Evolutionary conservation across 176 grass and related monocot genomes (phyloP), one percentile per base, ranked within the genome.

Genomic region (Chrysopogon serrulatus): DNA sequence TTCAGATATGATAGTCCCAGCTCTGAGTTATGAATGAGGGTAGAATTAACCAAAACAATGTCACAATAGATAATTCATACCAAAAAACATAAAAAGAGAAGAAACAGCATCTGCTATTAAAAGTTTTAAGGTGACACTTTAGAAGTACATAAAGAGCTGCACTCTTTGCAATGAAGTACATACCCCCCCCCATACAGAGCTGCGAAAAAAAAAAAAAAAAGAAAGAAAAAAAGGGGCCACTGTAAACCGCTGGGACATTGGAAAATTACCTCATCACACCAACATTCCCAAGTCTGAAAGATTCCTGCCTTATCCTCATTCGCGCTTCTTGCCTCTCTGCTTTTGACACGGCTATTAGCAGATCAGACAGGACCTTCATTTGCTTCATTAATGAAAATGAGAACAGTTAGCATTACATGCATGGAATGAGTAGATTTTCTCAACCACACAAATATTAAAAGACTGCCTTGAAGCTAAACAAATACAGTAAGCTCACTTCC

Each of bases 1-100:
- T 89, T 99, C 93, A 78, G 97, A 99, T 60, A 99, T 99, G 28
- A 96, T 73, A 83, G 97, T 99, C 84, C 97, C 97, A 88, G 93
- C 90, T 83, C 97, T 99, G 90, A 67, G 79, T 77, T 84, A 82
- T 76, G 68, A 81, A 70, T 37, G 2, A 60, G 18, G 49, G 32
- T 67, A 75, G 44, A 18, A 30, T 76, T 8, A 78, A 31, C 19
- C 34, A 83, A 78, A 82, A 35, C 59, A 62, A 81, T 34, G 10
- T 71, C 21, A 3, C 26, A 71, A 64, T n/a, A 45, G 5, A 85
- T 53, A 49, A 48, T 56, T 44, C 36, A 82, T 64, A 64, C 10
- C 21, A 12, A 59, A 19, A 23, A 68, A 61, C 60, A 47, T 15
- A 88, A 3, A 83, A 17, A 86, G 42, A 56, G 33, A 54, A 16